Base-by-base conservation (phyloP, 352 stramenopile species). In the Phytophthora lateralis region DNA sequence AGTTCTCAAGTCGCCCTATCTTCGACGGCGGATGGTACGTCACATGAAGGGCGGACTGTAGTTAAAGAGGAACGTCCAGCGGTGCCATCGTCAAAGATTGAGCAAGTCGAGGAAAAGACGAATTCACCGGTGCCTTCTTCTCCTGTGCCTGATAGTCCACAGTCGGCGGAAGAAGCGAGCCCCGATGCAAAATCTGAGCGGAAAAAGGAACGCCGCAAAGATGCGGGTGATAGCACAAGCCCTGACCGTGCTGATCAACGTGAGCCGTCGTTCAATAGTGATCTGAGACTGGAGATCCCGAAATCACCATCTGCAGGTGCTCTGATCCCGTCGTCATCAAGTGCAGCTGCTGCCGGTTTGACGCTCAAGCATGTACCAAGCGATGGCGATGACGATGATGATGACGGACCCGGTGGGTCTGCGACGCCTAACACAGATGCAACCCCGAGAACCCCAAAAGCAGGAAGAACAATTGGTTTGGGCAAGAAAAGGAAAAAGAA, bases 401-500 rank as follows among this genome's bases (percentile, higher is more conserved):
- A 88, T 49, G 71, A 89, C 76, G 58, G 55, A 27, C 51, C 42
- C 12, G 55, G 30, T 45, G 60, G 63, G 0, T 66, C 66, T 15
- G 56, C 52, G 3, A 76, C 70, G 12, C 64, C 67, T 34, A 55
- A 20, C 39, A 49, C 55, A 21, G 54, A 66, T 58, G 52, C 58
- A 41, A 73, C 54, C 10, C 55, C 55, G 38, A 47, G 59, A 38
- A 68, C 67, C 0, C 51, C 64, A 1, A 65, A 48, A 32, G 30
- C n/a, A 35, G 46, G 37, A 12, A 55, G 39, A 41, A 42, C 46
- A 24, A 44, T 7, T 30, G 21, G 55, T 11, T 53, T 58, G 46
- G 62, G 68, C 27, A 88, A 88, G 51, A 88, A 88, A 29, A 86
- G 82, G 57, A 85, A 81, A 39, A 84, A 80, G 55, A 88, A 81